Base-by-base conservation (phyloP, 768 basidiomycete genomes). In the Heimioporus sp. region DNA sequence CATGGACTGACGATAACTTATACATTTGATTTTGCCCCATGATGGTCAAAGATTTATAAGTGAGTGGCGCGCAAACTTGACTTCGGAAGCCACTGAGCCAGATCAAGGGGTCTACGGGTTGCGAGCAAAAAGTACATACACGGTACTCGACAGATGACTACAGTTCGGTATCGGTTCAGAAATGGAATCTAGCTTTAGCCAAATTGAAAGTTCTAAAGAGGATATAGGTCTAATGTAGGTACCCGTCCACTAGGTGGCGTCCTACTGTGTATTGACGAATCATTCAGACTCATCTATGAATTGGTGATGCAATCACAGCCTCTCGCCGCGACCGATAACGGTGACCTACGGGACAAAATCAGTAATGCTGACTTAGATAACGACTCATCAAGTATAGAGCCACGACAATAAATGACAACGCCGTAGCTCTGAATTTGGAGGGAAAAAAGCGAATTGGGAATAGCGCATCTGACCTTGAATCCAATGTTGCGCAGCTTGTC, bases 401-500 rank as follows among this genome's bases (percentile, higher is more conserved):
- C 24, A 24, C 24, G 24, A 24, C 24, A 24, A 24, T 24, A 24
- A 24, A 24, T 24, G 24, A 24, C 24, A 24, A 24, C 24, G 5
- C 24, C 24, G 24, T 24, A 5, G 24, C 24, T 24, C 24, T 24
- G 24, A 24, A 24, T 24, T 24, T 24, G 24, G 24, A 24, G 24
- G 24, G 24, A 24, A 24, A 24, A 5, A 24, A 24, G 24, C 24
- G 24, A 24, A 24, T 24, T 51, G 40, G 42, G 46, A 12, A 31
- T 21, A 16, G 20, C 35, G 13, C 32, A 44, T 54, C 57, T 45
- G 17, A 88, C 89, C 71, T 82, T 90, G 85, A 98, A 98, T 36
- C 96, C 96, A 64, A 98, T 97, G 64, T 81, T 68, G 61, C 80
- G 81, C 56, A 98, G 77, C 69, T 82, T 80, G 46, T 85, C 83